phyloP scores from a whole-genome alignment of 2,329 filamentous ascomycete genomes.

The Dactylonectria macrodidyma region DNA sequence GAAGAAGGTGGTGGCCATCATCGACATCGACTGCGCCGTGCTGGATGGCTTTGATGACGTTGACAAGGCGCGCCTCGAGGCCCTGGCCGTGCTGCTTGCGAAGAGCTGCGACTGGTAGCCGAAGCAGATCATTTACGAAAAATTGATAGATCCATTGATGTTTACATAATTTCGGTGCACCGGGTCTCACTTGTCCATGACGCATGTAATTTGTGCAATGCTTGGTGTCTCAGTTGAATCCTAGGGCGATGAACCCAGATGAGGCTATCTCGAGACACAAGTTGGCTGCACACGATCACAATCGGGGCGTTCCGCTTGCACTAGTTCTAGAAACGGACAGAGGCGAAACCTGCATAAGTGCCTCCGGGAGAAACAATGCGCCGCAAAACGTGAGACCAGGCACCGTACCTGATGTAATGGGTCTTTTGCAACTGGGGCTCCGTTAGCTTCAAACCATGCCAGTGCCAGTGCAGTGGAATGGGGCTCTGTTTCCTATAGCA shows the following conservation, averaged over 20 bases:
- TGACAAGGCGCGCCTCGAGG: constrained; percentile 77
- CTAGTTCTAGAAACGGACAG: constrained; percentile 34
- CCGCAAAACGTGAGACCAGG: constrained; percentile 34
- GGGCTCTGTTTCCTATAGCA: constrained; percentile 41
- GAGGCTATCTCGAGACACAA: constrained; percentile 19
- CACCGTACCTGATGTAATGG: constrained; percentile 19
- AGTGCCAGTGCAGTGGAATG: constrained; percentile 31
- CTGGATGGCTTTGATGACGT: constrained; percentile 77
- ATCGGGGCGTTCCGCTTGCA: constrained; percentile 14
- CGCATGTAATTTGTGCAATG: background rate
- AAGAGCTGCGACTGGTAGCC: constrained; percentile 76
- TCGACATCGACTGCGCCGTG: constrained; percentile 84
- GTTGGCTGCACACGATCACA: constrained; percentile 8
- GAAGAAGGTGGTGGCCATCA: constrained; percentile 76
- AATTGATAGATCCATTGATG: background rate
- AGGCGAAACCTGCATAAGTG: constrained; percentile 33
- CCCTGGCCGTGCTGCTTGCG: constrained; percentile 72
- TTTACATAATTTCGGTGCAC: background rate
- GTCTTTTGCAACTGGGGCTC: constrained; percentile 21
- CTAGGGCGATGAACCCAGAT: background rate
- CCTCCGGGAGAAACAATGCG: constrained; percentile 27
- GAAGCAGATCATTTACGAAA: constrained; percentile 3
- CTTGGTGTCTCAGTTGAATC: background rate
- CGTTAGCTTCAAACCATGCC: constrained; percentile 30
- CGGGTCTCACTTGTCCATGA: background rate